phyloP scores from a whole-genome alignment of 257 asterid species.

The Haberlea rhodopensis region DNA sequence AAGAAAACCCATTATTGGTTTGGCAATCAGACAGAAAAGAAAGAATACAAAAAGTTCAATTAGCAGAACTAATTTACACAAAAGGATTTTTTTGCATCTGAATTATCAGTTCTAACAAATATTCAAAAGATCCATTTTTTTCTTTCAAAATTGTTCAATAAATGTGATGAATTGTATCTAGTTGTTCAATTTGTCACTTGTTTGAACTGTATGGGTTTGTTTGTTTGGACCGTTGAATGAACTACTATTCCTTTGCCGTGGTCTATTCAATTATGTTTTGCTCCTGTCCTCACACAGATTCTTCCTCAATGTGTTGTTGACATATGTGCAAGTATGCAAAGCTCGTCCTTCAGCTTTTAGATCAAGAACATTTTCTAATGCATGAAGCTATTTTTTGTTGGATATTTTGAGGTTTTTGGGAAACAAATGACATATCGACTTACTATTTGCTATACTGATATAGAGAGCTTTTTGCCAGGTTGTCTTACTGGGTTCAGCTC shows the following conservation, averaged over 20 bases:
- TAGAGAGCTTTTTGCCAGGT: slow-evolving; percentile 49
- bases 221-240: background rate
- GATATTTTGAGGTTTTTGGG: background rate
- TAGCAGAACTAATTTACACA: background rate
- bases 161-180: background rate
- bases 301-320: background rate
- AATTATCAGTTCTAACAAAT: background rate
- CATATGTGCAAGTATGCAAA: background rate
- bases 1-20: background rate
- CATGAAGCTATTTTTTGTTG: background rate
- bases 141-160: background rate
- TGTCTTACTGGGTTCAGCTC: slow-evolving; percentile 95
- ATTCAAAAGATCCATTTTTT: background rate
- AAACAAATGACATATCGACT: slow-evolving; percentile 11
- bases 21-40: no score
- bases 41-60: background rate
- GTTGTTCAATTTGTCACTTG: no score
- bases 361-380: slow-evolving; percentile 3
- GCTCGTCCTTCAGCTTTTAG: background rate
- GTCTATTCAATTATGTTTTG: background rate
- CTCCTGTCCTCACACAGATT: background rate
- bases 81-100: background rate
- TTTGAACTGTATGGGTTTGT: background rate
- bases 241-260: background rate
- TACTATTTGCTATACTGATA: slow-evolving; percentile 28